These are phyloP conservation scores for Globisporangium viniferum DNA, from an alignment of 352 stramenopile genomes.

Conservation along the genomic window DNA sequence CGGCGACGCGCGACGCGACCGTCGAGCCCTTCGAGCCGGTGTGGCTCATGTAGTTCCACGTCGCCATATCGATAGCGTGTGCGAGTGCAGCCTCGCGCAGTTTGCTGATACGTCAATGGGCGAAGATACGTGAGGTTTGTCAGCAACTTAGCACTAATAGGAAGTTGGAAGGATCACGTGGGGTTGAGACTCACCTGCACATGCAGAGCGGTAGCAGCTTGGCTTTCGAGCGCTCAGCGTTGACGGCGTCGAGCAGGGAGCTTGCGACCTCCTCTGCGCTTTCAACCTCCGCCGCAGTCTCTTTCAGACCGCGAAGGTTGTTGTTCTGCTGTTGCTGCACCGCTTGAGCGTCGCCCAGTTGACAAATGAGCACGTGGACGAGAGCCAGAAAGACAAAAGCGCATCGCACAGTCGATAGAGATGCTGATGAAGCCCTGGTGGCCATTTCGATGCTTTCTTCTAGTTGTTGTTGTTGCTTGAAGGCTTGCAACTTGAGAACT, in stretches of 20 bases:
- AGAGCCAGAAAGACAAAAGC: not conserved
- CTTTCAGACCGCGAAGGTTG: not conserved
- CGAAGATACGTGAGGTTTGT: not conserved
- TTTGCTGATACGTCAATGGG: slow-evolving; percentile 1
- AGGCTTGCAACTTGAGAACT: not conserved
- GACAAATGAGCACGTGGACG: not conserved
- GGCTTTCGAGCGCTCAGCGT: not conserved
- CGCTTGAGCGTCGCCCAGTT: not conserved
- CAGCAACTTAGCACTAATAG: not conserved
- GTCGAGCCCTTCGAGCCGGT: slow-evolving; percentile 22
- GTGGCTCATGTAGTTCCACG: slow-evolving; percentile 27
- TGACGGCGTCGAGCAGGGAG: not conserved
- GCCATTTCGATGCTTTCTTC: not conserved
- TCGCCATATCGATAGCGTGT: slow-evolving; percentile 23
- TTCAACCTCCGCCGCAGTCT: not conserved
- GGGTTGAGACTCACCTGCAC: not conserved
- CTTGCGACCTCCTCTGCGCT: not conserved
- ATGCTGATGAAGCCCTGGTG: not conserved
- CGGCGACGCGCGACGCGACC: slow-evolving; percentile 18
- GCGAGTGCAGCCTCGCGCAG: slow-evolving; percentile 16
- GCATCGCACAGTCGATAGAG: not conserved
- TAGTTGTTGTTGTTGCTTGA: not conserved
- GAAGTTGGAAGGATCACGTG: not conserved
- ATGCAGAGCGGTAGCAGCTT: not conserved
- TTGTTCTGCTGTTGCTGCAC: not conserved